Evolutionary conservation across 2,329 filamentous ascomycete genomes (phyloP).

Genomic region (Fusarium incarnatum): DNA sequence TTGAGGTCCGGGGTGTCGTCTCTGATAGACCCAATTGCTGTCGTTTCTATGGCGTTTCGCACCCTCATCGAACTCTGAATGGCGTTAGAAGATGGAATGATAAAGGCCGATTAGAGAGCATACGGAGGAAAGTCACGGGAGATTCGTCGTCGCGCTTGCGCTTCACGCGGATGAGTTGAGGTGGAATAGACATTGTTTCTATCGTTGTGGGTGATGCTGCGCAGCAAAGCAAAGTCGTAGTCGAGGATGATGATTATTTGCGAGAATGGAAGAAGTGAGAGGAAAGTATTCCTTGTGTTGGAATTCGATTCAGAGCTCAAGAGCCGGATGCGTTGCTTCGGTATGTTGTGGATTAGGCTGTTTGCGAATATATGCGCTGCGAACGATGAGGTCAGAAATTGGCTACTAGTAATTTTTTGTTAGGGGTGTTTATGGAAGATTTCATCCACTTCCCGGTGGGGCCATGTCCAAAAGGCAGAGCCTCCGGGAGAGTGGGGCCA

Average conservation of each 20-base stretch:
- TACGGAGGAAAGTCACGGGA: conserved; percentile 68
- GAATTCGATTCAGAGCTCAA: not conserved
- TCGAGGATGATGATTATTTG: not conserved
- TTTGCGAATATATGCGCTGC: conserved; percentile 3
- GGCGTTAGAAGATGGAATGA: conserved; percentile 32
- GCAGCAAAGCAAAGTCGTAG: not conserved
- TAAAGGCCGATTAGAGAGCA: conserved; percentile 41
- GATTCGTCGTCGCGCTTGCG: conserved; percentile 67
- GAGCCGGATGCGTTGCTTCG: not conserved
- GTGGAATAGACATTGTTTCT: conserved; percentile 65
- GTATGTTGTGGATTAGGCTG: not conserved
- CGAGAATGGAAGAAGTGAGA: not conserved
- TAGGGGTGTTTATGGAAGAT: not conserved
- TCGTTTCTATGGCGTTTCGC: conserved; percentile 65
- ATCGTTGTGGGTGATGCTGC: not conserved
- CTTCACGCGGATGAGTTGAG: conserved; percentile 70
- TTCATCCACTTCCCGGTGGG: conserved; percentile 28
- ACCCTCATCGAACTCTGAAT: conserved; percentile 62
- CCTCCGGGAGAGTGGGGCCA: conserved; percentile 13
- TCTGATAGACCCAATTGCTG: conserved; percentile 67
- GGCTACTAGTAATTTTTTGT: conserved; percentile 1
- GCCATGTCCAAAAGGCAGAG: conserved; percentile 10
- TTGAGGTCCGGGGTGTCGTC: conserved; percentile 54
- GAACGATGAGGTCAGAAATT: conserved; percentile 38
- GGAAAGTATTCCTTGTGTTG: not conserved